Conservation (phyloP, 1,139 yeast genomes). For the Magnusiomyces suaveolens region DNA sequence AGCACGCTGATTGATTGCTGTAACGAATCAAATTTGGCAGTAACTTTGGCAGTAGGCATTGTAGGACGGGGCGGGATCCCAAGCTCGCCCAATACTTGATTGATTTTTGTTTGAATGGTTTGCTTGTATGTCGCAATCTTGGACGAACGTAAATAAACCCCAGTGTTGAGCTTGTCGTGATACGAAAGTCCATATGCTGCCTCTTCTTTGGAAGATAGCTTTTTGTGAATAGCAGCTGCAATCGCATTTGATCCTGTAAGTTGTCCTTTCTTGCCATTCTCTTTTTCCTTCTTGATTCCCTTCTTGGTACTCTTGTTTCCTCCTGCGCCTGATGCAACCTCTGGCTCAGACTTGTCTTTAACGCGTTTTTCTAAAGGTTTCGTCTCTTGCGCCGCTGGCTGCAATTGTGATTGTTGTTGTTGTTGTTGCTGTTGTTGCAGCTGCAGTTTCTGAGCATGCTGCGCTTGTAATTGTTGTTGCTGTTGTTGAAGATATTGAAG, state of each 20-base stretch:
- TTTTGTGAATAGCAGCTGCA: constrained; percentile 40
- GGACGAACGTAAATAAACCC: constrained; percentile 71
- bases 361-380: neutral
- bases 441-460: constrained; percentile 10
- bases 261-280: constrained; percentile 20
- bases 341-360: constrained; percentile 2
- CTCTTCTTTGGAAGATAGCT: constrained; percentile 68
- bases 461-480: constrained; percentile 4
- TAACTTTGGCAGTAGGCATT: constrained; percentile 78
- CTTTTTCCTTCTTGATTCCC: constrained; percentile 15
- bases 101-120: constrained; percentile 67
- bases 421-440: constrained; percentile 12
- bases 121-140: constrained; percentile 54
- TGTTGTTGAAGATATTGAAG: constrained; percentile 8
- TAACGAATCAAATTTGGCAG: constrained; percentile 69
- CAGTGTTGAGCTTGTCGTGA: constrained; percentile 69
- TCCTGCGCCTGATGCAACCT: neutral
- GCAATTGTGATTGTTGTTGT: constrained; percentile 5
- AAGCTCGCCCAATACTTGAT: constrained; percentile 64
- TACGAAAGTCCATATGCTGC: constrained; percentile 76
- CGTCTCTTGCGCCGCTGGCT: neutral
- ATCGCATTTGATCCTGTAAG: constrained; percentile 29
- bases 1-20: constrained; percentile 63
- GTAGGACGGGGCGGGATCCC: constrained; percentile 71
- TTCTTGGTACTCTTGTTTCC: constrained; percentile 11